Evolutionary conservation across 1,284 basidiomycete genomes (phyloP), one percentile per base, ranked within the genome.

Genomic region (Cryptococcus floricola): DNA sequence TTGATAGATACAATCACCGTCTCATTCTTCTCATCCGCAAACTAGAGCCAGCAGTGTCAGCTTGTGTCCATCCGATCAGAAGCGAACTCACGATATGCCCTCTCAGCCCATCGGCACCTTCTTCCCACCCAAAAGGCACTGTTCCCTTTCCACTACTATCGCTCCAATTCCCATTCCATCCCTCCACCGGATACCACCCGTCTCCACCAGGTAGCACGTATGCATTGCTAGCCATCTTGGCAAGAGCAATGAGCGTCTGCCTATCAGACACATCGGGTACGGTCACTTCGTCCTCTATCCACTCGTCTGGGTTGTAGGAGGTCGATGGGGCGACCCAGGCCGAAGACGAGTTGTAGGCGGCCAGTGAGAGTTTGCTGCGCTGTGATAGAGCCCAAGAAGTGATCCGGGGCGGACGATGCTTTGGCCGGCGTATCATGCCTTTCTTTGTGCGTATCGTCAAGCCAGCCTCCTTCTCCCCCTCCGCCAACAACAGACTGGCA

Each of bases 141-240:
- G 31, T 34, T 3, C 31, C 31, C 31, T 34, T 34, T 10, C 31
- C 31, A 34, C 31, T 34, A 34, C 31, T 34, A 34, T 34, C 31
- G 10, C 31, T 34, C 31, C 31, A 34, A n/a, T 82, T 82, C 5
- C 52, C 52, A 66, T 83, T 85, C 87, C 86, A 93, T 6, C 81
- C 71, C 8, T 58, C 60, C 23, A 92, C 71, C 43, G 89, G 85
- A 73, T 89, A 94, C 93, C 93, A 97, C 8, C 78, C 83, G 3
- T 76, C 63, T 54, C 86, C 84, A 16, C 80, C 80, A 0, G 81
- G 82, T 8, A 79, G 55, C 41, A 87, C 75, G 77, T 97, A 98
- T 37, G 96, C 93, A 70, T 96, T 91, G 64, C 86, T 88, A 28
- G 91, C 85, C 90, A 98, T 97, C 82, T 92, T 96, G 19, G 93